Percentiles rank a stretch among this genome's conserved stretches.
phyloP scores from a whole-genome alignment of 192 early-diverging fungal genomes.

The Thoreauomyces humboldtii region DNA sequence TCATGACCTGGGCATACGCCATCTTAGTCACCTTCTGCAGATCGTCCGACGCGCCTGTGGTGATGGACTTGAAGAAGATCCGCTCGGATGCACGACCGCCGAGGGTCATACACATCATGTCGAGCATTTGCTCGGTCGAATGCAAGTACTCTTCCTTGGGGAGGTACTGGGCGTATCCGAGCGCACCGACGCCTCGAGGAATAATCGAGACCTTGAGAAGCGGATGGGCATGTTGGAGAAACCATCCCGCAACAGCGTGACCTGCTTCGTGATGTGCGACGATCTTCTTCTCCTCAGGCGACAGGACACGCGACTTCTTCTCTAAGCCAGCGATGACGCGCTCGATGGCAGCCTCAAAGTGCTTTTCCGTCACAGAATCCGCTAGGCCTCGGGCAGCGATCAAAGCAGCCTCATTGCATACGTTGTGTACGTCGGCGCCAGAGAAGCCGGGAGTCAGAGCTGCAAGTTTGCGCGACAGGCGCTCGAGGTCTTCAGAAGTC shows the following conservation, averaged over 20 bases:
- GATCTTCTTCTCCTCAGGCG: constrained; percentile 97
- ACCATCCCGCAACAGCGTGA: constrained; percentile 98
- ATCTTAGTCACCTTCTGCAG: constrained; percentile 94
- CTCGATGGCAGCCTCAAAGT: constrained; percentile 98
- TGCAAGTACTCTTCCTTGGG: constrained; percentile 97
- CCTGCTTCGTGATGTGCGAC: constrained; percentile 99
- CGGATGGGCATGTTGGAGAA: constrained; percentile 91
- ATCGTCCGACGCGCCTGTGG: constrained; percentile 98
- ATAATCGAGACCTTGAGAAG: constrained; percentile 98
- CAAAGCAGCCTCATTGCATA: constrained; percentile 98
- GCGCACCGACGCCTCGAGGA: constrained; percentile 89
- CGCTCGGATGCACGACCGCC: constrained; percentile 71
- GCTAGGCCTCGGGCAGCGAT: constrained; percentile 89
- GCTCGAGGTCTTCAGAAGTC: constrained; percentile 66
- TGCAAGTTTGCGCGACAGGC: constrained; percentile 81
- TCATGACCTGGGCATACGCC: constrained; percentile 93
- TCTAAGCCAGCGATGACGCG: constrained; percentile 97
- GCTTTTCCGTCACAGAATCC: constrained; percentile 72
- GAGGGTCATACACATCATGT: constrained; percentile 69
- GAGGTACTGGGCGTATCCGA: constrained; percentile 99
- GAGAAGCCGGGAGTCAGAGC: constrained; percentile 97
- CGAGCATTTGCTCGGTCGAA: constrained; percentile 84
- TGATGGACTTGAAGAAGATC: constrained; percentile 90
- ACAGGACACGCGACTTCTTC: constrained; percentile 93
- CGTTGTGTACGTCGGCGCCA: constrained; percentile 97